phyloP scores from a whole-genome alignment of 2,329 filamentous ascomycete species.

The Aciculosporium take region DNA sequence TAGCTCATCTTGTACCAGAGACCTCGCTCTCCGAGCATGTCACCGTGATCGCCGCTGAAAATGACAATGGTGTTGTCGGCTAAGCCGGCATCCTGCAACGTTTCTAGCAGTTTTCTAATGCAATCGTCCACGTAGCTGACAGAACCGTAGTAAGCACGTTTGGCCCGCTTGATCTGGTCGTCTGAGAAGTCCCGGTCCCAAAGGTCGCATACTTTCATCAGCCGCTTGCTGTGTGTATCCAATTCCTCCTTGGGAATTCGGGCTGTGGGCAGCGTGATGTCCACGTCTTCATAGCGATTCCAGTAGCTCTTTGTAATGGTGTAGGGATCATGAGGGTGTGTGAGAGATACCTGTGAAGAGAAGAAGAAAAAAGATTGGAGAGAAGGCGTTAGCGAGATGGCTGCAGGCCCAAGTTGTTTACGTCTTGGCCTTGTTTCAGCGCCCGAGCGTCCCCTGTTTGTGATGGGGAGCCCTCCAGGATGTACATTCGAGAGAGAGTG shows the following conservation, averaged over 20 bases:
- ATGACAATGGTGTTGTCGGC: constrained; percentile 80
- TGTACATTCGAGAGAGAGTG: not conserved
- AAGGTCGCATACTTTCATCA: constrained; percentile 75
- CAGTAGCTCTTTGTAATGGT: constrained; percentile 89
- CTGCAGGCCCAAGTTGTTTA: not conserved
- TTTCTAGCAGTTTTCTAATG: constrained; percentile 66
- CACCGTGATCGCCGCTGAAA: constrained; percentile 86
- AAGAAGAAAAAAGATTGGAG: not conserved
- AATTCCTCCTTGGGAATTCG: constrained; percentile 67
- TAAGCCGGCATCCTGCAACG: constrained; percentile 65
- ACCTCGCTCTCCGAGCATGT: constrained; percentile 87
- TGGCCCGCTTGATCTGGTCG: constrained; percentile 73
- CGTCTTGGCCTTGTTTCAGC: not conserved
- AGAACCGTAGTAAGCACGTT: constrained; percentile 81
- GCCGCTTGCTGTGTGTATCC: constrained; percentile 73
- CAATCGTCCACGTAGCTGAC: constrained; percentile 92
- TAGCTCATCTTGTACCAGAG: constrained; percentile 98
- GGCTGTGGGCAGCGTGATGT: constrained; percentile 71
- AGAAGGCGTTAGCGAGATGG: not conserved
- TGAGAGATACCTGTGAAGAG: constrained; percentile 58
- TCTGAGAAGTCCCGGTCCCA: constrained; percentile 73
- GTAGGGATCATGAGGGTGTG: constrained; percentile 89
- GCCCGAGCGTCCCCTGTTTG: not conserved
- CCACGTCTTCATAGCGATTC: constrained; percentile 79
- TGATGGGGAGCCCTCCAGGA: not conserved